Conservation (phyloP, 2,329 filamentous ascomycete species). For the Fusarium sulawesiense region DNA sequence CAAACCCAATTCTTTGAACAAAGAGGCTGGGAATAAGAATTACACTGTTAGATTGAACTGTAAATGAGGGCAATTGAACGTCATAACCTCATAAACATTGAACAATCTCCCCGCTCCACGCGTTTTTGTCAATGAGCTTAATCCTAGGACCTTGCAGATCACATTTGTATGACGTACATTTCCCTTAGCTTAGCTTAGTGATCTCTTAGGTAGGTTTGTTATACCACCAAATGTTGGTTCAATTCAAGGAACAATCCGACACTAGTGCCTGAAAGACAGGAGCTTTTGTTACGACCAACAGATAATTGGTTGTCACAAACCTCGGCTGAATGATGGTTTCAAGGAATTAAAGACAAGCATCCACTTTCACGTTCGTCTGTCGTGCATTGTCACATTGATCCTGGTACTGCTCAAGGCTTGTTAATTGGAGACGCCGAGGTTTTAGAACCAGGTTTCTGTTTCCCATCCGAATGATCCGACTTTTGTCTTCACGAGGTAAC, state of each 20-base stretch:
- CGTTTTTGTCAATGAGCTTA: background rate
- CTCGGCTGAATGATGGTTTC: conserved; percentile 9
- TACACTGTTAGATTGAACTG: background rate
- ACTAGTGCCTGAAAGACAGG: conserved; percentile 14
- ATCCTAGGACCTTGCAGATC: conserved; percentile 19
- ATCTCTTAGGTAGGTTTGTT: background rate
- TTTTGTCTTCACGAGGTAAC: background rate
- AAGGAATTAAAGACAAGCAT: conserved; percentile 4
- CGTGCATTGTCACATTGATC: background rate
- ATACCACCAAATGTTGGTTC: conserved; percentile 12
- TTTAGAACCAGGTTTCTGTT: background rate
- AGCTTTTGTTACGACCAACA: conserved; percentile 5
- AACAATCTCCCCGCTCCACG: conserved; percentile 16
- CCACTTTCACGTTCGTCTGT: conserved; percentile 9
- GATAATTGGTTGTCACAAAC: background rate
- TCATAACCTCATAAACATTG: conserved; percentile 33
- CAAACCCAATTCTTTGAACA: background rate
- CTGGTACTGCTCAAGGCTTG: conserved; percentile 10
- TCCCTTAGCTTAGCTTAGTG: background rate
- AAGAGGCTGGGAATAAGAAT: conserved; percentile 10
- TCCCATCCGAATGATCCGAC: background rate
- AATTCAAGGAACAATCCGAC: conserved; percentile 24
- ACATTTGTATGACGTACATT: background rate
- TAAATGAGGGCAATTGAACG: conserved; percentile 23
- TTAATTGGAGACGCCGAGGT: conserved; percentile 9